Evolutionary conservation across 2,329 filamentous ascomycete genomes (phyloP).

Genomic region (Botrytis sinoallii): DNA sequence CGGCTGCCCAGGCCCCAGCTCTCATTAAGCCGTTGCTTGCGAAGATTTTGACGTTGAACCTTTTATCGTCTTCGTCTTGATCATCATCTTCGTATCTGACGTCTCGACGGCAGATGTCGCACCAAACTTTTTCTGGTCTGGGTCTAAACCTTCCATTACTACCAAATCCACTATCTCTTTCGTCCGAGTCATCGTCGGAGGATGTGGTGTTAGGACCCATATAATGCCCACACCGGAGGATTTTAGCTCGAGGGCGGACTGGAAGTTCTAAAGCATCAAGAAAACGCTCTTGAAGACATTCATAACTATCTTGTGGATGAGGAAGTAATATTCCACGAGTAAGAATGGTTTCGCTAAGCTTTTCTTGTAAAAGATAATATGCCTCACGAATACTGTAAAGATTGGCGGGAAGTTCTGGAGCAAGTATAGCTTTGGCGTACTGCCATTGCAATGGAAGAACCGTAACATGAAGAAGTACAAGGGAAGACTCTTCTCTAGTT

Average conservation of each 20-base stretch:
- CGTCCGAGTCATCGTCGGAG: constrained; percentile 34
- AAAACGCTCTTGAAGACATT: constrained; percentile 73
- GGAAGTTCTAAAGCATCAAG: constrained; percentile 72
- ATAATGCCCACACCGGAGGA: constrained; percentile 76
- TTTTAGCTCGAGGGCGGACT: constrained; percentile 59
- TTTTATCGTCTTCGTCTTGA: constrained; percentile 26
- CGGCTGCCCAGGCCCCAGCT: constrained; percentile 85
- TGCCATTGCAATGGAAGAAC: constrained; percentile 66
- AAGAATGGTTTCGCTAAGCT: constrained; percentile 68
- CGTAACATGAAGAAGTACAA: constrained; percentile 76
- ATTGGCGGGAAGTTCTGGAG: constrained; percentile 43
- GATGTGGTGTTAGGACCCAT: constrained; percentile 49
- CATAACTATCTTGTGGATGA: constrained; percentile 77
- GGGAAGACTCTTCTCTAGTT: constrained; percentile 55
- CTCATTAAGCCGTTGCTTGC: constrained; percentile 94
- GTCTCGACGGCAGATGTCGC: constrained; percentile 37
- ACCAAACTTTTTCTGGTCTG: constrained; percentile 31
- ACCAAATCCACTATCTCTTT: constrained; percentile 19
- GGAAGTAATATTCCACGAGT: constrained; percentile 72
- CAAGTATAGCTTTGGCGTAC: constrained; percentile 57
- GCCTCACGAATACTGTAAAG: constrained; percentile 56
- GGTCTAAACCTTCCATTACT: constrained; percentile 9
- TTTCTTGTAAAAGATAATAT: constrained; percentile 66
- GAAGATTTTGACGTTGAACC: constrained; percentile 83
- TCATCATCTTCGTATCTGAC: constrained; percentile 33